Percentiles rank a stretch among this genome's conserved stretches.
Conservation (phyloP, 176 grass and related monocot species). For the Avena sativa region DNA sequence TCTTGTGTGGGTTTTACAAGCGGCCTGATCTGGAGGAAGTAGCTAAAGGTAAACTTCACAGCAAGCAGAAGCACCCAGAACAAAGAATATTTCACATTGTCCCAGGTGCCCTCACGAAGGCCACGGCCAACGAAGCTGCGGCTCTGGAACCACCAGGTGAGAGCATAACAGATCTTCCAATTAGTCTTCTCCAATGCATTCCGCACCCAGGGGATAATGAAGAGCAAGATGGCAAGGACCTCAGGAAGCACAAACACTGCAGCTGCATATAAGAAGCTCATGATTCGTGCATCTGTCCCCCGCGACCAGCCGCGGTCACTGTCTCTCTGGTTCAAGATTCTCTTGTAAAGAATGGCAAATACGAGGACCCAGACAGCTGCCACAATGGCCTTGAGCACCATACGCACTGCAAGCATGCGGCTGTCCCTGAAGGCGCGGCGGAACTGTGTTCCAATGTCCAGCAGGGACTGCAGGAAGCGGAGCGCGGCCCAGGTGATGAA, state of each 20-base stretch:
- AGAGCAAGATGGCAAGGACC: slow-evolving; percentile 65
- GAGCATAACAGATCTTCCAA: slow-evolving; percentile 78
- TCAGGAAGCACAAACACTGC: slow-evolving; percentile 74
- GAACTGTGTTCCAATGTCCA: slow-evolving; percentile 84
- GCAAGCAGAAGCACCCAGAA: slow-evolving; percentile 81
- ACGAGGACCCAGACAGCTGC: slow-evolving; percentile 71
- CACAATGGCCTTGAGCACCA: slow-evolving; percentile 83
- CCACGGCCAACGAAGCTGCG: slow-evolving; percentile 87
- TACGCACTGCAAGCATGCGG: slow-evolving; percentile 61
- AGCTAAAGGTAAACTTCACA: slow-evolving; percentile 88
- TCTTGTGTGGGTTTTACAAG: slow-evolving; percentile 81
- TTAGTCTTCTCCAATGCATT: slow-evolving; percentile 88
- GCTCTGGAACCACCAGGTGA: slow-evolving; percentile 98
- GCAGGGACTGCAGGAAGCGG: slow-evolving; percentile 79
- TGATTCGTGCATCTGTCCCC: slow-evolving; percentile 47
- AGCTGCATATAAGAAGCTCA: slow-evolving; percentile 64
- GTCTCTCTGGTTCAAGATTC: slow-evolving; percentile 54
- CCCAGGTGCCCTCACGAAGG: slow-evolving; percentile 73
- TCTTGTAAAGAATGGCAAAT: slow-evolving; percentile 64
- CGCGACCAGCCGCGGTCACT: slow-evolving; percentile 47
- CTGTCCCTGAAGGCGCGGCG: slow-evolving; percentile 72
- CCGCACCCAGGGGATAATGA: slow-evolving; percentile 82
- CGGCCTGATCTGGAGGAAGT: slow-evolving; percentile 88
- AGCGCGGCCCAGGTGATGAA: slow-evolving; percentile 94
- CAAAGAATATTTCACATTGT: slow-evolving; percentile 77